phyloP scores from a whole-genome alignment of 768 basidiomycete species.

The Tulasnella calospora region DNA sequence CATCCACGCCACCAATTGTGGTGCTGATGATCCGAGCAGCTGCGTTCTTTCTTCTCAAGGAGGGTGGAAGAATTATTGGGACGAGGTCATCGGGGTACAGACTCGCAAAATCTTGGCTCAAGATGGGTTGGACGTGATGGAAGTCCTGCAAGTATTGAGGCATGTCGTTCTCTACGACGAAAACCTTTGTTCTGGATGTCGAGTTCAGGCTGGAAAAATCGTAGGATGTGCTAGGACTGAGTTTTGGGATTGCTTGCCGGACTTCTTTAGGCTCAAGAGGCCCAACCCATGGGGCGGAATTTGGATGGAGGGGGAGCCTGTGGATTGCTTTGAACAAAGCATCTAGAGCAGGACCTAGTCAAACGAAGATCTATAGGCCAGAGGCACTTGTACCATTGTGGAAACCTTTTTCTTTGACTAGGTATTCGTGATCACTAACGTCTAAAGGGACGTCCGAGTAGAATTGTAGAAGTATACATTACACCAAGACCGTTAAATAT shows the following conservation, averaged over 20 bases:
- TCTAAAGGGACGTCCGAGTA: neutral
- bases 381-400: neutral
- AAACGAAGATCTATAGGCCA: neutral
- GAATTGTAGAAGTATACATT: slow-evolving; percentile 10
- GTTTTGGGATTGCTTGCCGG: neutral
- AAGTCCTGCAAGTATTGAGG: neutral
- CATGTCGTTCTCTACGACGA: neutral
- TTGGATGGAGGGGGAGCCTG: neutral
- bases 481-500: neutral
- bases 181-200: neutral
- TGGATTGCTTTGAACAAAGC: neutral
- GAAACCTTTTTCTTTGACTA: neutral
- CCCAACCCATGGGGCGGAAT: neutral
- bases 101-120: neutral
- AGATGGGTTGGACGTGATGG: neutral
- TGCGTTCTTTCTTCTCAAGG: neutral
- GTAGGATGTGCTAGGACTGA: neutral
- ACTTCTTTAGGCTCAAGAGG: neutral
- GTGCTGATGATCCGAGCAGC: neutral
- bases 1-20: neutral
- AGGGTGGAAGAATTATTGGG: neutral
- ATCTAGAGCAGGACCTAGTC: neutral
- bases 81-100: neutral
- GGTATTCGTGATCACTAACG: neutral
- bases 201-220: neutral